Evolutionary conservation across 805 yeast genomes (phyloP).

Genomic region (Yarrowia sp.): DNA sequence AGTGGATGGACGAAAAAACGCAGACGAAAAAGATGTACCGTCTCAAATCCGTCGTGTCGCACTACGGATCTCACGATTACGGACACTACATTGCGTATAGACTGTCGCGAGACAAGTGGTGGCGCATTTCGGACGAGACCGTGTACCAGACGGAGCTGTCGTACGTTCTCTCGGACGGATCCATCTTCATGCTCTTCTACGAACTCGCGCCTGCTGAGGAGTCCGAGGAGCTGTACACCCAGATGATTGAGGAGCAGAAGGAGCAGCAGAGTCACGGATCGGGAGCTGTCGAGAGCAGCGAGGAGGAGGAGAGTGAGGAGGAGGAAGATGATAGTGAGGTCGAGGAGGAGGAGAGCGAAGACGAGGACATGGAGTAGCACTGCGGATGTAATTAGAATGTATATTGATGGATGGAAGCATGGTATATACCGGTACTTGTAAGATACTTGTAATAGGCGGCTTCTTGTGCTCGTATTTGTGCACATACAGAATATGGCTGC

Average conservation of each 20-base stretch:
- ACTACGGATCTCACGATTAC: slow-evolving; percentile 92
- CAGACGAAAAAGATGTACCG: slow-evolving; percentile 48
- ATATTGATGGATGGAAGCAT: not conserved
- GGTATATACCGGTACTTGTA: no score
- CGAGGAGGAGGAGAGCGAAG: slow-evolving; percentile 13
- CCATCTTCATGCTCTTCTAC: slow-evolving; percentile 90
- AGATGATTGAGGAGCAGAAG: slow-evolving; percentile 17
- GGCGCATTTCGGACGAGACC: slow-evolving; percentile 90
- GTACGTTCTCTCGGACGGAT: slow-evolving; percentile 78
- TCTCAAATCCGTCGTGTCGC: slow-evolving; percentile 83
- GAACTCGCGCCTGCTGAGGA: slow-evolving; percentile 43
- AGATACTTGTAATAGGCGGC: no score
- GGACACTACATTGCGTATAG: slow-evolving; percentile 96
- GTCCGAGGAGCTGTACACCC: not conserved
- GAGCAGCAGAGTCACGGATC: slow-evolving; percentile 25
- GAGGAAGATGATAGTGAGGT: not conserved
- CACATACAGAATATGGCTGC: no score
- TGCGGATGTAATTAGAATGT: not conserved
- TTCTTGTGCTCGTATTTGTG: no score
- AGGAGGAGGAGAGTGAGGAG: not conserved
- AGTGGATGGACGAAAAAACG: slow-evolving; percentile 55
- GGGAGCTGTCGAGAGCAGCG: slow-evolving; percentile 1
- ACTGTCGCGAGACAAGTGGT: slow-evolving; percentile 58
- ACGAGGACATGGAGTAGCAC: not conserved
- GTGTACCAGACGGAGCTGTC: slow-evolving; percentile 76